Percentiles rank a stretch among this genome's conserved stretches.
phyloP scores from a whole-genome alignment of 2,329 filamentous ascomycete species.

The Colletotrichum sp. region DNA sequence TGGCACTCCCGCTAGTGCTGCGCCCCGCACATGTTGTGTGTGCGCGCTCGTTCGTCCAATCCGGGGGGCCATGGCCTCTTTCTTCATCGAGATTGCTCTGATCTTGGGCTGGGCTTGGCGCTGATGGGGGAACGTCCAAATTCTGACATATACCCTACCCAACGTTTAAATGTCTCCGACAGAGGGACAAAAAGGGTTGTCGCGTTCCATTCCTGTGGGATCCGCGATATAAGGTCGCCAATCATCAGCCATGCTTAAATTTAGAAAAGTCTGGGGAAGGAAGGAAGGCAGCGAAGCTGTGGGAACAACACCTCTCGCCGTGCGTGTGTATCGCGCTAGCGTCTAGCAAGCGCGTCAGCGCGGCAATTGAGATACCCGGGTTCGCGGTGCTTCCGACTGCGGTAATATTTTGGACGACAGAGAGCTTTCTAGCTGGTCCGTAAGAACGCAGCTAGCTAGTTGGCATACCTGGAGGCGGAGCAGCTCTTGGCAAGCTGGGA shows the following conservation, averaged over 20 bases:
- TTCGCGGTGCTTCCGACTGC: not conserved
- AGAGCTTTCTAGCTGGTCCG: not conserved
- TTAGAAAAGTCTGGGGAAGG: slow-evolving; percentile 8
- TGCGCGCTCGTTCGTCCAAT: not conserved
- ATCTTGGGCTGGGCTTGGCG: not conserved
- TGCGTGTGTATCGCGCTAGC: not conserved
- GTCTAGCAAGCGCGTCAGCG: not conserved
- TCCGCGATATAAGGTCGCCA: not conserved
- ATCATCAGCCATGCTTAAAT: not conserved
- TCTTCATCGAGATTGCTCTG: not conserved
- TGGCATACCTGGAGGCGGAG: not conserved
- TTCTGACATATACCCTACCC: not conserved
- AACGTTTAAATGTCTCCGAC: not conserved
- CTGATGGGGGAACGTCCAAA: not conserved
- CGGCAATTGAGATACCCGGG: not conserved
- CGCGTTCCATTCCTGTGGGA: not conserved
- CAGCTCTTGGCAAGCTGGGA: not conserved
- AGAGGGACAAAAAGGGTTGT: not conserved
- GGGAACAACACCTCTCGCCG: not conserved
- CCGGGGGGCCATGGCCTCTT: not conserved
- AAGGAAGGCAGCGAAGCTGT: not conserved
- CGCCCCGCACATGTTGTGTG: not conserved
- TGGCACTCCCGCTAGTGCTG: not conserved
- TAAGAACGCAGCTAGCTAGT: not conserved
- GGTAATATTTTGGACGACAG: not conserved